Evolutionary conservation across 1,284 basidiomycete species (phyloP).

Genomic region (Filobasidium uniguttulatum): DNA sequence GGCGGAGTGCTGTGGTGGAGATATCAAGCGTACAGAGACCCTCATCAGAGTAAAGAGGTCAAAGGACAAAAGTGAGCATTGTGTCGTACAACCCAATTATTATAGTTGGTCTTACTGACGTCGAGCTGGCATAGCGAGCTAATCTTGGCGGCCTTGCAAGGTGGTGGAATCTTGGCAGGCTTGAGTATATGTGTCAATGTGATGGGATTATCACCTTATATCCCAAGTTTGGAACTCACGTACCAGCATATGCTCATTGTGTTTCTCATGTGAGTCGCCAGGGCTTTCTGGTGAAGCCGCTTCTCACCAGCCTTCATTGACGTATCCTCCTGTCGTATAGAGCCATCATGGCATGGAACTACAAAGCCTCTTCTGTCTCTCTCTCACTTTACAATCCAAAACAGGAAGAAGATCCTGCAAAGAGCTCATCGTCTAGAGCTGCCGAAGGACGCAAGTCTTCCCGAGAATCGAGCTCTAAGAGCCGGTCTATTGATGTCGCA

Average conservation of each 20-base stretch:
- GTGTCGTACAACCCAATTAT: no score
- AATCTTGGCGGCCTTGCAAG: neutral
- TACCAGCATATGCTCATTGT: slow-evolving; percentile 9
- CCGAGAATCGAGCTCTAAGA: neutral
- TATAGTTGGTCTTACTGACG: neutral
- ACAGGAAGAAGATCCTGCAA: neutral
- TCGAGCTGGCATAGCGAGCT: neutral
- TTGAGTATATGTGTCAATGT: slow-evolving; percentile 5
- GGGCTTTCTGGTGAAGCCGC: neutral
- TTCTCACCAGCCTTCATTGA: neutral
- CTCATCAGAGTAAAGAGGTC: neutral
- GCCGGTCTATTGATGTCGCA: no score
- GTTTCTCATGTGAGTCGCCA: slow-evolving; percentile 1
- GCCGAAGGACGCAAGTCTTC: neutral
- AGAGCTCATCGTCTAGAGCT: neutral
- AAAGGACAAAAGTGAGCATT: neutral
- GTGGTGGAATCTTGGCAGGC: neutral
- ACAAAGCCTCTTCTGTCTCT: slow-evolving; percentile 2
- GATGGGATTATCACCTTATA: neutral
- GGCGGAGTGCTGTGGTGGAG: neutral
- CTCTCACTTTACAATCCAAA: neutral
- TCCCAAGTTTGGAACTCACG: neutral
- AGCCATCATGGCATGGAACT: slow-evolving; percentile 11
- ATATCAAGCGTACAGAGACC: neutral
- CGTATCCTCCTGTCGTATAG: neutral